Evolutionary conservation across 345 rosid species (phyloP), one percentile per base, ranked within the genome.

Genomic region (Brassica juncea): DNA sequence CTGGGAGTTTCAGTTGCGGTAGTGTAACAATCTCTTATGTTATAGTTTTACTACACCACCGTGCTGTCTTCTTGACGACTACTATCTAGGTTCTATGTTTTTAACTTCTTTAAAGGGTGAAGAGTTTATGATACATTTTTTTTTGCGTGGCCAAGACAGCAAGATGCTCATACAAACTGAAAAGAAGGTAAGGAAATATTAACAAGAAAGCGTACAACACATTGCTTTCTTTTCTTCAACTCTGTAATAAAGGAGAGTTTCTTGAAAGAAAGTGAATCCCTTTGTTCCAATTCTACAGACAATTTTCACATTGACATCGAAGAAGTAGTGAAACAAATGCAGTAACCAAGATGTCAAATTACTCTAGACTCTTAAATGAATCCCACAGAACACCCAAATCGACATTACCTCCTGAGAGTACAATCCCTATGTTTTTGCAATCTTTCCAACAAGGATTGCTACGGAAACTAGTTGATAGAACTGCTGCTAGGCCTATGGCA

Each of bases 401-500:
- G 76, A 90, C 86, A 84, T 91, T 94, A 70, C 97, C 97, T 73
- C 97, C 97, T 4, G 97, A 91, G 31, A 80, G 72, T 54, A 80
- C 62, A 80, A 92, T 88, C 27, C 92, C 97, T 16, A 91, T 83
- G 76, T 79, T 81, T 76, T 74, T 87, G 86, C 89, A 74, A 61
- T 88, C 88, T 65, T 81, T 72, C 91, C 87, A 88, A 30, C 73
- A 75, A 57, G 89, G 88, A 77, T 89, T 85, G 58, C 66, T 83
- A 82, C 82, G 82, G 75, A 91, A 94, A 74, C 83, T 77, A 42
- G 85, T 79, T 1, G 94, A 91, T 77, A 91, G 79, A 82, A 89
- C 92, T 66, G 94, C 99, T 0, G 99, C 99, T 35, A 94, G 91
- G 59, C 99, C 97, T 74, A 92, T 92, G 82, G 92, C 97, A 77